Evolutionary conservation across 2,329 filamentous ascomycete genomes (phyloP).

Genomic region (Chalaropsis thielavioides): DNA sequence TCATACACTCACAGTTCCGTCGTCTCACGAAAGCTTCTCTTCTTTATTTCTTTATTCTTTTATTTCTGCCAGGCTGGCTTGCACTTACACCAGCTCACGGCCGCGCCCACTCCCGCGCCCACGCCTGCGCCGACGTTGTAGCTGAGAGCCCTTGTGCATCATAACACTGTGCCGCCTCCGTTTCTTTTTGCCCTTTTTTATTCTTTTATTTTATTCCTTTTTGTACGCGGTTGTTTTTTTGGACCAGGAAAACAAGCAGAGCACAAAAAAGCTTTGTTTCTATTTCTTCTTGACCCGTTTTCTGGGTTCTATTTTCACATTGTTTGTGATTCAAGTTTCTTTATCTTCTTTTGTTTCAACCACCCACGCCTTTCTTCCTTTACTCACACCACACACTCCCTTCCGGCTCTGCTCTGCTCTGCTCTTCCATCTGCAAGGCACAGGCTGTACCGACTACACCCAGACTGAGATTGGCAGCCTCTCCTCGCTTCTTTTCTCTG

Average conservation of each 20-base stretch:
- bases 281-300: not conserved
- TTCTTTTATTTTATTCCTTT: not conserved
- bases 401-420: not conserved
- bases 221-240: slow-evolving; percentile 10
- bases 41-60: not conserved
- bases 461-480: not conserved
- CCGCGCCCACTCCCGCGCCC: not conserved
- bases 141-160: slow-evolving; percentile 3
- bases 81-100: slow-evolving; percentile 13
- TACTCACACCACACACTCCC: not conserved
- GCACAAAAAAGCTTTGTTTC: not conserved
- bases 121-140: not conserved
- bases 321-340: slow-evolving; percentile 2
- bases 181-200: slow-evolving; percentile 20
- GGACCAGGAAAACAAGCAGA: too few species aligned
- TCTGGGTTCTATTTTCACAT: not conserved
- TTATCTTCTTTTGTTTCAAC: slow-evolving; percentile 3
- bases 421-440: not conserved
- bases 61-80: too few species aligned
- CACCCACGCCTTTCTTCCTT: not conserved
- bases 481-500: not conserved
- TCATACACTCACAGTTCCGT: not conserved
- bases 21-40: not conserved
- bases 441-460: not conserved
- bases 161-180: slow-evolving; percentile 16